Evolutionary conservation across 2,329 filamentous ascomycete species (phyloP), one percentile per base, ranked within the genome.

Genomic region (Lecanicillium sp.): DNA sequence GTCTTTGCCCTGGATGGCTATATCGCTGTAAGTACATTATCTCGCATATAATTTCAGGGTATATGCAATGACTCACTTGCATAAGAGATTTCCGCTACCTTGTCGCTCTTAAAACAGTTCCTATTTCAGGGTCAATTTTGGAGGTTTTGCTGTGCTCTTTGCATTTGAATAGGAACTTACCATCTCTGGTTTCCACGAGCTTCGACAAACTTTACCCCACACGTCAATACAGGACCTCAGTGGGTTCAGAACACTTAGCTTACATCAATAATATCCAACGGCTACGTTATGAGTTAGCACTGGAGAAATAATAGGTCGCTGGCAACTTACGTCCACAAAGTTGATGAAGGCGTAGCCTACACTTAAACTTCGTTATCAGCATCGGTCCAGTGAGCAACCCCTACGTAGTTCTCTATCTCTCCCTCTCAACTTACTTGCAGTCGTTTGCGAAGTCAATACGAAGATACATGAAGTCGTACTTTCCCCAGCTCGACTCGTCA

Each of bases 271-370:
- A 92, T 87, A 57, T 85, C 78, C 43, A 82, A 66, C 0, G 85
- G 78, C 77, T 85, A 44, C 9, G 22, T 17, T 18, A 19, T 9
- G 6, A 11, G 33, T 25, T 16, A 42, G 35, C 35, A 54, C 78
- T 52, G 75, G 64, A 35, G 45, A 15, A 20, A 28, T 14, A 6
- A 11, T 11, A n/a, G 12, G 22, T n/a, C 16, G 8, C 13, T 8
- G 18, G 5, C 28, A 15, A 53, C 80, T 74, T 60, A 85, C 81
- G 57, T 88, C 80, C 31, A 80, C 75, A 51, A 96, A 95, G 61
- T 98, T 95, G 64, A 98, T 87, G 62, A 96, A 98, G 0, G 88
- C 90, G 60, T 96, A 96, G 33, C 92, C 92, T 42, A 96, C 90
- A 56, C 88, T 94, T 45, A 46, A 54, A 31, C 3, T 5, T 14